phyloP scores from a whole-genome alignment of 2,329 filamentous ascomycete genomes.

The Ophiosphaerella korrae region DNA sequence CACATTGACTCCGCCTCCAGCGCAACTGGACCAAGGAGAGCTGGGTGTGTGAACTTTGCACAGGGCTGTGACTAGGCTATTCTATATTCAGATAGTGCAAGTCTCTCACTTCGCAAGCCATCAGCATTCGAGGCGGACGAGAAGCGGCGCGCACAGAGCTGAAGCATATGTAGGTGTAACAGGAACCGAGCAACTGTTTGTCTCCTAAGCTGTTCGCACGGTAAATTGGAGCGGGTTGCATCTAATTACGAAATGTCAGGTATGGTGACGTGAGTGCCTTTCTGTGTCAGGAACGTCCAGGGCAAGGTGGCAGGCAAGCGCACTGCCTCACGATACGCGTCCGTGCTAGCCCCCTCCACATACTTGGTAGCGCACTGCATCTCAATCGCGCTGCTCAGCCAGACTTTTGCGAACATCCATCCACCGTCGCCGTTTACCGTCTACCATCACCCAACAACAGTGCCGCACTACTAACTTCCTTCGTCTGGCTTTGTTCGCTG shows the following conservation, averaged over 20 bases:
- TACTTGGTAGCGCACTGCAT: not conserved
- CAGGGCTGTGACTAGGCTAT: not conserved
- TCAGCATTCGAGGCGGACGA: not conserved
- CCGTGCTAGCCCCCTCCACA: slow-evolving; percentile 10
- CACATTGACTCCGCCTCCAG: not conserved
- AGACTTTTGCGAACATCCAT: slow-evolving; percentile 14
- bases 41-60: not conserved
- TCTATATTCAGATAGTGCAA: too few relatives aligned
- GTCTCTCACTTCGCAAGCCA: not conserved
- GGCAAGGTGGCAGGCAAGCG: slow-evolving; percentile 6
- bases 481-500: not conserved
- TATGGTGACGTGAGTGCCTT: not conserved
- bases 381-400: slow-evolving; percentile 13
- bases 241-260: too few relatives aligned
- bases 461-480: not conserved
- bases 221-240: not conserved
- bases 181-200: not conserved
- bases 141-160: not conserved
- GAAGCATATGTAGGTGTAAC: not conserved
- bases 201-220: not conserved
- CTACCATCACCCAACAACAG: not conserved
- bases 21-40: not conserved
- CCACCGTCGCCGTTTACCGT: not conserved
- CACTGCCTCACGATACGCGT: slow-evolving; percentile 22
- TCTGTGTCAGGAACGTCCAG: not conserved